phyloP scores from a whole-genome alignment of 202 grass and related monocot species.

The Zizania palustris region DNA sequence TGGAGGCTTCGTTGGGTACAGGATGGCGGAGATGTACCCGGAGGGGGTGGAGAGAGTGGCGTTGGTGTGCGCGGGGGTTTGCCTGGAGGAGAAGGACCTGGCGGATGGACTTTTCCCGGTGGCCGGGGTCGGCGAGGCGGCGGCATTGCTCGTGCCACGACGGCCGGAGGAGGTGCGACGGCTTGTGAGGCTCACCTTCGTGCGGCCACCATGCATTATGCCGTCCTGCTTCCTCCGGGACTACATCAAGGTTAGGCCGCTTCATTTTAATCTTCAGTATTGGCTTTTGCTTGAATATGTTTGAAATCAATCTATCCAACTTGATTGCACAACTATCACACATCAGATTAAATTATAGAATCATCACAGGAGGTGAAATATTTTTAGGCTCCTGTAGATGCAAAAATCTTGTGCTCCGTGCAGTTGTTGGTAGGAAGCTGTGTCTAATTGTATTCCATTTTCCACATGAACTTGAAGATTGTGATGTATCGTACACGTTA shows the following conservation, averaged over 20 bases:
- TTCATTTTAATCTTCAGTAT: background rate
- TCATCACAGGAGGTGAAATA: background rate
- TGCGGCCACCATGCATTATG: conserved; percentile 68
- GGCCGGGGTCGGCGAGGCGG: conserved; percentile 55
- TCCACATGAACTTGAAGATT: background rate
- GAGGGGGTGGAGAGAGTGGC: conserved; percentile 58
- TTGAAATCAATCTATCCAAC: background rate
- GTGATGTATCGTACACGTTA: background rate
- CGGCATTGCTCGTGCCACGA: conserved; percentile 67
- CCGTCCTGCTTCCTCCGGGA: conserved; percentile 86
- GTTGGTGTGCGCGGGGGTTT: conserved; percentile 73
- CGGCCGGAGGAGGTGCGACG: conserved; percentile 72
- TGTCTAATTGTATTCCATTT: conserved; percentile 17
- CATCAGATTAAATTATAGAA: conserved; percentile 8
- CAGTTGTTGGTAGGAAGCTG: background rate
- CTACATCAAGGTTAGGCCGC: conserved; percentile 68
- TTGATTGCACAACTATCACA: background rate
- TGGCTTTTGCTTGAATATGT: background rate
- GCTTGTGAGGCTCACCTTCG: conserved; percentile 83
- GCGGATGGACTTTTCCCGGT: conserved; percentile 75
- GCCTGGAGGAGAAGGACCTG: conserved; percentile 88
- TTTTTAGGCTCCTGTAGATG: conserved; percentile 21
- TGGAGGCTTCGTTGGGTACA: conserved; percentile 79
- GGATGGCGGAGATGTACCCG: conserved; percentile 65
- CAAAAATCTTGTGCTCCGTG: conserved; percentile 8